phyloP scores from a whole-genome alignment of 306 rosid species.

The Oxytropis ochrocephala region DNA sequence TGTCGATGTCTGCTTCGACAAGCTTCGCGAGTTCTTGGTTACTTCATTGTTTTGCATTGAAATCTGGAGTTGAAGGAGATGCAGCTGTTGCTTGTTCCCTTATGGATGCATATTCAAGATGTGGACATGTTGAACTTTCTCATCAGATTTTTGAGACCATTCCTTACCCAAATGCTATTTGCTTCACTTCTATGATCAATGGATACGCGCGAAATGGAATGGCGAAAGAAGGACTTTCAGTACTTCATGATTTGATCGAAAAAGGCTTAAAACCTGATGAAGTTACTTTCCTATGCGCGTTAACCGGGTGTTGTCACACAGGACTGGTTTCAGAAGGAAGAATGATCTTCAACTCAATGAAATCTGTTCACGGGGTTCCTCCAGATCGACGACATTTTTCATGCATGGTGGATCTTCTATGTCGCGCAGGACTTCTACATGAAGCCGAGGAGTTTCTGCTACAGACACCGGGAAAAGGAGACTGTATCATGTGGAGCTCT shows the following conservation, averaged over 20 bases:
- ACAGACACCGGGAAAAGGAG: slow-evolving; percentile 33
- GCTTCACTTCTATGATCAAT: slow-evolving; percentile 76
- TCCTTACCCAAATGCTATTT: slow-evolving; percentile 51
- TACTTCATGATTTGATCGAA: slow-evolving; percentile 52
- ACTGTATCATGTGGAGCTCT: slow-evolving; percentile 66
- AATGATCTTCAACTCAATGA: slow-evolving; percentile 53
- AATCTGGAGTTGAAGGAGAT: slow-evolving; percentile 58
- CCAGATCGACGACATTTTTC: slow-evolving; percentile 70
- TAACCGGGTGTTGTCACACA: slow-evolving; percentile 64
- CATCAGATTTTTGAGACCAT: slow-evolving; percentile 43
- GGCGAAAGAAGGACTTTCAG: slow-evolving; percentile 58
- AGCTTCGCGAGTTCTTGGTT: slow-evolving; percentile 43
- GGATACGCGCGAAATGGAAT: slow-evolving; percentile 73
- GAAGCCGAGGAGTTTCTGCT: slow-evolving; percentile 65
- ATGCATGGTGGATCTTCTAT: slow-evolving; percentile 77
- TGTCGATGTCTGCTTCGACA: slow-evolving; percentile 45
- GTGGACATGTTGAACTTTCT: slow-evolving; percentile 56
- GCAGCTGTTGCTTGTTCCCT: slow-evolving; percentile 59
- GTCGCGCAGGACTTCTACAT: slow-evolving; percentile 63
- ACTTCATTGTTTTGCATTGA: slow-evolving; percentile 60
- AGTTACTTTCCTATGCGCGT: slow-evolving; percentile 65
- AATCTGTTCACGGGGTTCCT: slow-evolving; percentile 34
- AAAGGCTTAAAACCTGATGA: slow-evolving; percentile 64
- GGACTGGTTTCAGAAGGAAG: slow-evolving; percentile 71
- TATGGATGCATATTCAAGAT: slow-evolving; percentile 68